phyloP scores from a whole-genome alignment of 78 protist genomes.

The Cavenderia fasciculata region DNA sequence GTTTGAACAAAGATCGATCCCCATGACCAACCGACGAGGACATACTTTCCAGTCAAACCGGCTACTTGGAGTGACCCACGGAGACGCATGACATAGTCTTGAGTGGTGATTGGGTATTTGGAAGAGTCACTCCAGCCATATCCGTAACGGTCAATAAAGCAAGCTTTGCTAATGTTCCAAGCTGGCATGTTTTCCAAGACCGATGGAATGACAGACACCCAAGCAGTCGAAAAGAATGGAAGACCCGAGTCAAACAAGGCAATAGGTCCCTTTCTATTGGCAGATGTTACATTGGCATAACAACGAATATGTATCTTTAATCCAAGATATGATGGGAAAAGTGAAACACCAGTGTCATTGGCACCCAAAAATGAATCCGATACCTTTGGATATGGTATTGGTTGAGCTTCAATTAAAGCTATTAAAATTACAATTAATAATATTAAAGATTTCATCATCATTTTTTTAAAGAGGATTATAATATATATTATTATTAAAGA shows the following conservation, averaged over 20 bases:
- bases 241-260: slow-evolving; percentile 20
- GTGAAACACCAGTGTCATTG: slow-evolving; percentile 4
- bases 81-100: neutral
- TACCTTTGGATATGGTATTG: too few species aligned
- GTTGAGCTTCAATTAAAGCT: too few species aligned
- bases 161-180: neutral
- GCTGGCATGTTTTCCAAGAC: neutral
- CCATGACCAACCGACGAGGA: slow-evolving; percentile 16
- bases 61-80: slow-evolving; percentile 7
- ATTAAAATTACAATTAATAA: too few species aligned
- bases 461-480: too few species aligned
- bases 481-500: too few species aligned
- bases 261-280: neutral
- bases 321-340: slow-evolving; percentile 19
- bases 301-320: slow-evolving; percentile 44
- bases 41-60: neutral
- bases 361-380: too few species aligned
- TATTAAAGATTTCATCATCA: too few species aligned
- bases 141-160: slow-evolving; percentile 50
- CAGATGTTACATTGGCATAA: neutral
- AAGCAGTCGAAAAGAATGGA: slow-evolving; percentile 13
- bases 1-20: slow-evolving; percentile 15
- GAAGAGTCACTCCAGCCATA: slow-evolving; percentile 24
- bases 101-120: neutral
- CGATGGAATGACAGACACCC: neutral